Conservation (phyloP, 2,329 filamentous ascomycete genomes). For the Thielaviopsis ethacetica region DNA sequence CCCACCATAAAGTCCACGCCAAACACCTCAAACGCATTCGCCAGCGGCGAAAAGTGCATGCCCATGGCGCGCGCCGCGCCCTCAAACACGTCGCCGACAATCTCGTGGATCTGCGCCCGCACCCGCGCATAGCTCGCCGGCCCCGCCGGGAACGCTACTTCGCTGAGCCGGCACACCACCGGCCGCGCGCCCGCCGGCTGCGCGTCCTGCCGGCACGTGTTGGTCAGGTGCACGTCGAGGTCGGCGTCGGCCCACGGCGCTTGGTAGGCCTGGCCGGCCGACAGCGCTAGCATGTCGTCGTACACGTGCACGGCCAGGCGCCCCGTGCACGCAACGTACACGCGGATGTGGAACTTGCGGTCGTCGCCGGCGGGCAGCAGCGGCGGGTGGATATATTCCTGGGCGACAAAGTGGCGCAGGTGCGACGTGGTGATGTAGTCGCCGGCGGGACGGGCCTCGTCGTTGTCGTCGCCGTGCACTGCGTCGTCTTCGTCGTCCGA, state of each 20-base stretch:
- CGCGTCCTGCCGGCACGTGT: constrained; percentile 73
- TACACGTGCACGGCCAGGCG: constrained; percentile 74
- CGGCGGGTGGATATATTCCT: constrained; percentile 85
- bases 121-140: constrained; percentile 43
- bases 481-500: constrained; percentile 44
- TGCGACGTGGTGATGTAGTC: constrained; percentile 67
- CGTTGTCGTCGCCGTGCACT: constrained; percentile 19
- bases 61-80: constrained; percentile 71
- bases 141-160: constrained; percentile 35
- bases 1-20: constrained; percentile 87
- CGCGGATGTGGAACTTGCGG: constrained; percentile 88
- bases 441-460: constrained; percentile 20
- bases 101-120: constrained; percentile 54
- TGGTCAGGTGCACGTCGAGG: constrained; percentile 71
- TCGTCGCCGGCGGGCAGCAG: constrained; percentile 51
- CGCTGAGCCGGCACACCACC: constrained; percentile 61
- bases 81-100: constrained; percentile 68
- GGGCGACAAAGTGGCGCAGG: constrained; percentile 86
- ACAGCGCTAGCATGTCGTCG: constrained; percentile 80
- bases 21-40: constrained; percentile 82
- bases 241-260: constrained; percentile 39
- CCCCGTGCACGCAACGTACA: constrained; percentile 73
- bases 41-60: constrained; percentile 79
- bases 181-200: constrained; percentile 29
- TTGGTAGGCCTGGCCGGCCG: constrained; percentile 59